Evolutionary conservation across 2,329 filamentous ascomycete species (phyloP), one percentile per base, ranked within the genome.

Genomic region (Fusarium cicatricum): DNA sequence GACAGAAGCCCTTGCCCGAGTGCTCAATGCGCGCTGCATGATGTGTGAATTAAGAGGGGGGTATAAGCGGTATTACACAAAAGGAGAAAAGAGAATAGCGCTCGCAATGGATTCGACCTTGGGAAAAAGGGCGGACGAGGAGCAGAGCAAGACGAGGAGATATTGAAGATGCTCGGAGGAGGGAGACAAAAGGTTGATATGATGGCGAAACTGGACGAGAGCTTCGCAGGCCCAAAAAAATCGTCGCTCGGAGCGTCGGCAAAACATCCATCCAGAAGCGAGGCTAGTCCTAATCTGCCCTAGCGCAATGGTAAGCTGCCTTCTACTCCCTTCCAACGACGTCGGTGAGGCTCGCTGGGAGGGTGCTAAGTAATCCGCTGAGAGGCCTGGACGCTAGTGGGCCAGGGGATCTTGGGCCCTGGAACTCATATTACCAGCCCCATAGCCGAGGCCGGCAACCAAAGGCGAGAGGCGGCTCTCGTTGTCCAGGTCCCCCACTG

Each of bases 21-120:
- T 91, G 75, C 90, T 87, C 75, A 99, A 85, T 80, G 92, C 92
- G 80, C 95, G 91, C 86, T 99, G 95, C 95, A 99, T 99, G 75
- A 78, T 90, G 80, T 72, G 64, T 72, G 66, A 62, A 70, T 70
- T 65, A 66, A 70, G 71, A 60, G 60, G 70, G 71, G 60, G 62
- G 62, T 69, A 70, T 68, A 67, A 52, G 58, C 59, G 62, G 60
- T 66, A 68, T 62, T 70, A 72, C 62, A 67, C 65, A 62, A 65
- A 64, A 54, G 23, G 40, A 72, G 55, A 56, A 59, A 73, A 54
- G 58, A 58, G 47, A 67, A 64, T 58, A 51, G 66, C 60, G 69
- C 55, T 67, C 46, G 52, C 40, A 50, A 55, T 57, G 51, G 54
- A 65, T 68, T 68, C 65, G 63, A 55, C 63, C 65, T 68, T 70